Conservation (phyloP, 768 basidiomycete genomes). For the Suillus americanus region DNA sequence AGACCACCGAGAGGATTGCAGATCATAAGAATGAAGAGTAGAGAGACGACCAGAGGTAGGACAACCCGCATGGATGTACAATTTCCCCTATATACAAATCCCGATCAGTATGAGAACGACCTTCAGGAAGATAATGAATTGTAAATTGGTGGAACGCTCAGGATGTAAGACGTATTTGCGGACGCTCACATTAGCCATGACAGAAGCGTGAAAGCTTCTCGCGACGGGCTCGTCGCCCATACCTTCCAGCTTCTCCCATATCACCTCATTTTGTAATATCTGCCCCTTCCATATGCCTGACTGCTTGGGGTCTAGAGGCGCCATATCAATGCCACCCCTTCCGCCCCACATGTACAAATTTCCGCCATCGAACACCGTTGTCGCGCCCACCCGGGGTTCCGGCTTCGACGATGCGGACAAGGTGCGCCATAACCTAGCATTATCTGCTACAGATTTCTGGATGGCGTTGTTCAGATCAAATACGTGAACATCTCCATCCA, state of each 20-base stretch:
- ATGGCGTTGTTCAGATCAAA: slow-evolving; percentile 19
- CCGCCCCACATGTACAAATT: slow-evolving; percentile 46
- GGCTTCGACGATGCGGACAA: slow-evolving; percentile 23
- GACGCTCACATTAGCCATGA: slow-evolving; percentile 25
- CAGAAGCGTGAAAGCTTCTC: slow-evolving; percentile 38
- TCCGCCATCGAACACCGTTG: slow-evolving; percentile 19
- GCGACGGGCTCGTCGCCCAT: slow-evolving; percentile 32
- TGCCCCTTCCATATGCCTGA: slow-evolving; percentile 31
- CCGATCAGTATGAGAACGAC: background rate
- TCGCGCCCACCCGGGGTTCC: slow-evolving; percentile 24
- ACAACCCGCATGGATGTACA: slow-evolving; percentile 44
- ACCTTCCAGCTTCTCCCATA: slow-evolving; percentile 32
- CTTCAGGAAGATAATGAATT: background rate
- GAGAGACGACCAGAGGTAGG: slow-evolving; percentile 35
- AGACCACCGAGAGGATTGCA: slow-evolving; percentile 30
- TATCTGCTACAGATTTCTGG: slow-evolving; percentile 2
- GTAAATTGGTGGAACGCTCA: background rate
- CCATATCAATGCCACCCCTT: slow-evolving; percentile 40
- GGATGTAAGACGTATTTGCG: background rate
- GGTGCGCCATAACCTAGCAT: slow-evolving; percentile 16
- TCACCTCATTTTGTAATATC: slow-evolving; percentile 5
- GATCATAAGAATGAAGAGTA: slow-evolving; percentile 35
- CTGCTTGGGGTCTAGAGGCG: slow-evolving; percentile 30
- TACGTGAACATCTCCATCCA: slow-evolving; percentile 33
- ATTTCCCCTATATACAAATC: slow-evolving; percentile 21